Evolutionary conservation across 371 early-diverging fungal genomes (phyloP).

Genomic region (Choanephora cucurbitarum): DNA sequence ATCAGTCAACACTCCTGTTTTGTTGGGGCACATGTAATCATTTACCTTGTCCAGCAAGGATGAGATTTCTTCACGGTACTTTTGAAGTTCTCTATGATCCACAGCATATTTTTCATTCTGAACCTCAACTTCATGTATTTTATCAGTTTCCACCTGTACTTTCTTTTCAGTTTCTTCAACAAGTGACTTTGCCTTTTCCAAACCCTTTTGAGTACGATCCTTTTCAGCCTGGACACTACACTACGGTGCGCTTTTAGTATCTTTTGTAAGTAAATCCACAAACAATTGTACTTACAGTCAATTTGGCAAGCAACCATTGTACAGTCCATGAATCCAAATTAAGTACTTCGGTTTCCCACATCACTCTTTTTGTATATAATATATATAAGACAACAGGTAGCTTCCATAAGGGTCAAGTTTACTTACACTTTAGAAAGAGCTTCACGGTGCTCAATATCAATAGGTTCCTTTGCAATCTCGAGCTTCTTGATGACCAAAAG

Average conservation of each 20-base stretch:
- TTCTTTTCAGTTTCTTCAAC: conserved; percentile 29
- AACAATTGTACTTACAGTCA: conserved; percentile 34
- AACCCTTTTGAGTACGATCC: conserved; percentile 25
- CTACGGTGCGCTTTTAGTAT: too few relatives aligned
- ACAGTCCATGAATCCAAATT: conserved; percentile 40
- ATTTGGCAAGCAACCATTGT: conserved; percentile 35
- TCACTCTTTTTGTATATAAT: conserved; percentile 6
- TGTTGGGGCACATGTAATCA: too few relatives aligned
- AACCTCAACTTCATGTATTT: conserved; percentile 17
- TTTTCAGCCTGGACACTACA: conserved; percentile 36
- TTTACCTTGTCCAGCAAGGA: conserved; percentile 39
- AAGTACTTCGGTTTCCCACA: conserved; percentile 36
- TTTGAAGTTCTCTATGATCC: conserved; percentile 40
- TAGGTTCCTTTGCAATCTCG: conserved; percentile 31
- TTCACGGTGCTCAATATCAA: conserved; percentile 33
- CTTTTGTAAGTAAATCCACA: conserved; percentile 1
- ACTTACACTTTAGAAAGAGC: conserved; percentile 46
- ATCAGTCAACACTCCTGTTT: background rate
- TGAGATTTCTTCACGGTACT: conserved; percentile 48
- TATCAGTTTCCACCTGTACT: conserved; percentile 30
- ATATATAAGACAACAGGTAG: too few relatives aligned
- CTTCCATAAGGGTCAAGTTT: too few relatives aligned
- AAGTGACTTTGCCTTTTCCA: conserved; percentile 31
- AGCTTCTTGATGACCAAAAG: conserved; percentile 30
- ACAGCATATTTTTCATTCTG: conserved; percentile 45